These are phyloP conservation scores for Leptosphaerulina australis DNA, from an alignment of 2,329 filamentous ascomycete species.

Conservation along the genomic window DNA sequence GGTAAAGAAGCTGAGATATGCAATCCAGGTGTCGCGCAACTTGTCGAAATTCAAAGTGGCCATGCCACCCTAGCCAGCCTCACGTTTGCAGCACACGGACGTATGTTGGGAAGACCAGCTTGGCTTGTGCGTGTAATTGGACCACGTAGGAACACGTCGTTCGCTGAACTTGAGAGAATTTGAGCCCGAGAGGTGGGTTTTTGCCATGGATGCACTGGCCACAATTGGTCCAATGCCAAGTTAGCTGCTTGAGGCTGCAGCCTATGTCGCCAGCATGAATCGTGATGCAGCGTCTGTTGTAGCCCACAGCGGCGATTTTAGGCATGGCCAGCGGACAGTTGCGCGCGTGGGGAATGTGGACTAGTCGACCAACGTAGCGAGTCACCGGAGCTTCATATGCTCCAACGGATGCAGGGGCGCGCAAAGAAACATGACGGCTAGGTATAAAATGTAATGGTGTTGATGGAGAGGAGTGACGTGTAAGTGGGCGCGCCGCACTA, in stretches of 20 bases:
- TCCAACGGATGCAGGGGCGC: conserved; percentile 42
- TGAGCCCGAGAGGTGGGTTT: conserved; percentile 38
- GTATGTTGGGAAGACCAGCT: conserved; percentile 30
- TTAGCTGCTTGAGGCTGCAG: conserved; percentile 36
- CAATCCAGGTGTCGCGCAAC: conserved; percentile 34
- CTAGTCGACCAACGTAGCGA: conserved; percentile 26
- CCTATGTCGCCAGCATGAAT: conserved; percentile 27
- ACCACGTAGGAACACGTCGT: conserved; percentile 44
- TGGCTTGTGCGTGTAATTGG: conserved; percentile 42
- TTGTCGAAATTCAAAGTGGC: conserved; percentile 33
- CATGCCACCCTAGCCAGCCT: conserved; percentile 45
- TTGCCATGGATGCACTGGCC: conserved; percentile 24
- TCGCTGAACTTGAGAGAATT: conserved; percentile 38
- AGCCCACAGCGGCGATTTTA: conserved; percentile 24
- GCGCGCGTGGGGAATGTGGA: conserved; percentile 31
- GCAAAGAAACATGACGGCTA: conserved; percentile 27
- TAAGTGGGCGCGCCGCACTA: conserved; percentile 23
- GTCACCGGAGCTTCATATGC: conserved; percentile 23
- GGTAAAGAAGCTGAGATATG: conserved; percentile 24
- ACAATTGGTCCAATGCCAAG: conserved; percentile 35
- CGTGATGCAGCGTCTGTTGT: conserved; percentile 36
- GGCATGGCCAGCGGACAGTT: conserved; percentile 26
- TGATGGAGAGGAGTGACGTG: conserved; percentile 43
- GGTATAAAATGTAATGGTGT: conserved; percentile 24
- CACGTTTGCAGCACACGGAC: conserved; percentile 37